Base-by-base conservation (phyloP, 305 asterid species). In the Fraxinus baroniana region DNA sequence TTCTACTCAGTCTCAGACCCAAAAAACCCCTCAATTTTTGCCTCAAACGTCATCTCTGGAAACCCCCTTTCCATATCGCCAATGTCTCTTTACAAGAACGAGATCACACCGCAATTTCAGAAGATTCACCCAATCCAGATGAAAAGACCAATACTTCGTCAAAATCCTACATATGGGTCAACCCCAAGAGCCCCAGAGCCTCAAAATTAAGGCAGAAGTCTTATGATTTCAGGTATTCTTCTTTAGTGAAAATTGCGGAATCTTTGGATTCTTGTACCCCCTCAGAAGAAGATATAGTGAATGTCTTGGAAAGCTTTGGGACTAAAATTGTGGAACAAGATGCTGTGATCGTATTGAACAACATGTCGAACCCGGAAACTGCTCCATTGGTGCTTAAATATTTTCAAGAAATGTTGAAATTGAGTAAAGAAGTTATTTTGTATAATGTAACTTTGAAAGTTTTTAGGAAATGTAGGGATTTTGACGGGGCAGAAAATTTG, bases 361-460 rank as follows among this genome's bases (percentile, higher is more conserved):
- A 91, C 79, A 87, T 97, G 98, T 84, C 95, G 9, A 94, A 92
- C 80, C 62, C 91, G 1, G 88, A 88, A 72, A 87, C 89, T 7
- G 97, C 93, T 0, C 76, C 76, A 0, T 57, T 90, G 10, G 98
- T 84, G 44, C 93, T 94, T 5, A 81, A 88, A 64, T 92, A 88
- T 78, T 92, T 96, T 85, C 92, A 36, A 44, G 82, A 82, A 5
- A 91, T 80, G 81, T 64, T 88, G 78, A 86, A 60, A 22, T 73
- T 81, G 80, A 80, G 39, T 17, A 57, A 57, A 57, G 92, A 87
- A 72, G 95, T 91, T 33, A 79, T 96, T 78, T 44, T 93, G 83
- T 94, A 96, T 81, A 97, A 97, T 80, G 94, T 97, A 87, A 90
- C 98, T 3, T 33, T 97, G 88, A 93, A 94, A 82, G 95, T 57